These are phyloP conservation scores for Fusarium ramigenum DNA, from an alignment of 2,329 filamentous ascomycete genomes.

Conservation along the genomic window DNA sequence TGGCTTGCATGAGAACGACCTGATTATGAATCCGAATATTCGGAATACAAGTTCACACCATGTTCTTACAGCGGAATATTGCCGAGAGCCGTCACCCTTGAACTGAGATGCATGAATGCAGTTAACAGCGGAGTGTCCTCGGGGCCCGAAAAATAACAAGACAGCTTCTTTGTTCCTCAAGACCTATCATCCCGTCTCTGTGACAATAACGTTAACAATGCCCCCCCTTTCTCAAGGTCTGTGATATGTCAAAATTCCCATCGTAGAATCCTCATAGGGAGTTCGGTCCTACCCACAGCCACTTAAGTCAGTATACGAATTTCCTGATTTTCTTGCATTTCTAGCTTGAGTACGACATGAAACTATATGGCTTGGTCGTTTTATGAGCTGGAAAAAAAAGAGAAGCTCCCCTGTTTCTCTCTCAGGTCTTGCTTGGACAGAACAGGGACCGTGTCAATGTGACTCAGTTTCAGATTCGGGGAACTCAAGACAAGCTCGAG, in stretches of 20 bases:
- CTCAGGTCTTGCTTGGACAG: background rate
- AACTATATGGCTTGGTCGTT: constrained; percentile 11
- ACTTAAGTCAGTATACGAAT: background rate
- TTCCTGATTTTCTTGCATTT: background rate
- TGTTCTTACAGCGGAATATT: background rate
- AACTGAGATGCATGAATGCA: background rate
- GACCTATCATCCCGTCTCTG: background rate
- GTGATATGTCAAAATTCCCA: background rate
- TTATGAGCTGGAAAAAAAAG: background rate
- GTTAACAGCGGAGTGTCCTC: background rate
- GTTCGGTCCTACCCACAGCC: background rate
- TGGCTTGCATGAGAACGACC: background rate
- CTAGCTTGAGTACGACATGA: background rate
- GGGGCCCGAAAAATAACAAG: background rate
- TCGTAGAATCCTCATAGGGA: background rate
- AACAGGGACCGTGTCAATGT: constrained; percentile 24
- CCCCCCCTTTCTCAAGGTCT: background rate
- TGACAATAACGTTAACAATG: background rate
- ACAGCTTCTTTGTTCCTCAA: background rate
- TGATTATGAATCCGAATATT: background rate
- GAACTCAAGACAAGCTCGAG: constrained; percentile 22
- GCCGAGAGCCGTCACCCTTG: constrained; percentile 4
- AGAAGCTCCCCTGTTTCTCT: constrained; percentile 4
- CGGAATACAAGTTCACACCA: background rate
- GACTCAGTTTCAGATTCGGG: constrained; percentile 38